These are phyloP conservation scores for Rhizoctonia solani DNA, from an alignment of 1,284 basidiomycete species.

Conservation along the genomic window DNA sequence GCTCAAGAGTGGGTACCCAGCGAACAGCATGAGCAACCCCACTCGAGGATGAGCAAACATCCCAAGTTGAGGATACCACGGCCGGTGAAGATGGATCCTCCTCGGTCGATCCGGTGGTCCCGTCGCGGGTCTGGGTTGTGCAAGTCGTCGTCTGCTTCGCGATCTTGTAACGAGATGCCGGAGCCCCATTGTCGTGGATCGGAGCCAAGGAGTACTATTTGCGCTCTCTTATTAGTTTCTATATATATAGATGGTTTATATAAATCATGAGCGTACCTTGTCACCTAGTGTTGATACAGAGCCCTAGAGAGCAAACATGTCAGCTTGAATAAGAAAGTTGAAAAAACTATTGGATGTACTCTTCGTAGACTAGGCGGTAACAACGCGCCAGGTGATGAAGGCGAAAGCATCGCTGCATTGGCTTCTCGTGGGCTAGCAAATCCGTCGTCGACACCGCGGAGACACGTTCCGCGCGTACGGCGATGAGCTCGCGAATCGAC, in stretches of 20 bases:
- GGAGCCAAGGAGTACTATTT: conserved; percentile 38
- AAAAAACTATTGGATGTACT: not conserved
- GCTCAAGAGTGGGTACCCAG: conserved; percentile 51
- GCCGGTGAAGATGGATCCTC: conserved; percentile 46
- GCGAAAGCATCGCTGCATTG: conserved; percentile 18
- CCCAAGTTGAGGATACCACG: conserved; percentile 49
- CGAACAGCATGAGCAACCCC: conserved; percentile 49
- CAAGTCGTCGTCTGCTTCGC: conserved; percentile 50
- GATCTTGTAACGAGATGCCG: conserved; percentile 31
- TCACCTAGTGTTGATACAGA: not conserved
- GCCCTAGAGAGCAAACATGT: conserved; percentile 6
- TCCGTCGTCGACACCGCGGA: conserved; percentile 5
- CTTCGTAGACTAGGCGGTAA: not conserved
- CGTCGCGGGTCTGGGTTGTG: conserved; percentile 51
- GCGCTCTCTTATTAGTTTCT: too few species aligned
- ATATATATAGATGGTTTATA: too few species aligned
- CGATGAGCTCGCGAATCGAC: conserved; percentile 10
- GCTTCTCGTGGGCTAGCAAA: conserved; percentile 8
- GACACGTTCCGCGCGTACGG: conserved; percentile 7
- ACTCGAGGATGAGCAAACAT: conserved; percentile 45
- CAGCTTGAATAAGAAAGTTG: not conserved
- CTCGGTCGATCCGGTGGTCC: conserved; percentile 43
- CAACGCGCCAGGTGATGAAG: not conserved
- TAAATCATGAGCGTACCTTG: conserved; percentile 2
- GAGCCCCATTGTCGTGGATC: conserved; percentile 41